These are phyloP conservation scores for Trametes polyzona DNA, from an alignment of 1,284 basidiomycete species.

Conservation along the genomic window DNA sequence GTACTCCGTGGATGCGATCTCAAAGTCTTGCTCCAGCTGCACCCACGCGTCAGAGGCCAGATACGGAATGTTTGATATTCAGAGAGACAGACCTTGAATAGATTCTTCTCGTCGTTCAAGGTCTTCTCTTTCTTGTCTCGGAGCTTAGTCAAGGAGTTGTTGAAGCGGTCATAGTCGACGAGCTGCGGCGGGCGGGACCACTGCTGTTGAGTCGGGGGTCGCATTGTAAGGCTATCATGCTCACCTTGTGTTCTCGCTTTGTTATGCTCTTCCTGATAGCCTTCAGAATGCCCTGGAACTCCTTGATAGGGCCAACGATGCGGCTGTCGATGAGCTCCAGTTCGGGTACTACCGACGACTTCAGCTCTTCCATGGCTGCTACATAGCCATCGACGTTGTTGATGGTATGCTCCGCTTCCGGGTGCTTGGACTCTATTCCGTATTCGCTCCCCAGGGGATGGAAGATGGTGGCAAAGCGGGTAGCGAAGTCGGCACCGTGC, in stretches of 20 bases:
- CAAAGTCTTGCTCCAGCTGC: constrained; percentile 97
- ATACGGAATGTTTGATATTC: background rate
- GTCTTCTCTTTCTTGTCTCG: constrained; percentile 98
- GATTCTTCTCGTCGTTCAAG: constrained; percentile 90
- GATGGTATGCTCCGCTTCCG: constrained; percentile 80
- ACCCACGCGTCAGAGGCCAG: background rate
- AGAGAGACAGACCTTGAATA: constrained; percentile 78
- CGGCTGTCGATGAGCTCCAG: constrained; percentile 94
- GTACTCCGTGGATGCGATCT: constrained; percentile 93
- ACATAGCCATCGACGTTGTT: constrained; percentile 77
- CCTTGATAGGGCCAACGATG: constrained; percentile 86
- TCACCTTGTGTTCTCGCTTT: constrained; percentile 95
- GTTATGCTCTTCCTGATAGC: constrained; percentile 91
- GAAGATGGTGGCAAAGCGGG: constrained; percentile 80
- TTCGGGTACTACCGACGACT: constrained; percentile 82
- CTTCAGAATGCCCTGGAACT: constrained; percentile 88
- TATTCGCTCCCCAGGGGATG: constrained; percentile 84
- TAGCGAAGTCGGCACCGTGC: constrained; percentile 76
- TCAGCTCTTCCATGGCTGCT: constrained; percentile 83
- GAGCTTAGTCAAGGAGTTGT: constrained; percentile 94
- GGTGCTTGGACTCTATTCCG: constrained; percentile 79
- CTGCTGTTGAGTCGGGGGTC: background rate
- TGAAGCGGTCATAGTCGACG: constrained; percentile 94
- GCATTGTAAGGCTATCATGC: background rate
- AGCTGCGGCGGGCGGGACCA: constrained; percentile 50